These are phyloP conservation scores for Teunomyces pallodes DNA, from an alignment of 805 yeast species.

Conservation along the genomic window DNA sequence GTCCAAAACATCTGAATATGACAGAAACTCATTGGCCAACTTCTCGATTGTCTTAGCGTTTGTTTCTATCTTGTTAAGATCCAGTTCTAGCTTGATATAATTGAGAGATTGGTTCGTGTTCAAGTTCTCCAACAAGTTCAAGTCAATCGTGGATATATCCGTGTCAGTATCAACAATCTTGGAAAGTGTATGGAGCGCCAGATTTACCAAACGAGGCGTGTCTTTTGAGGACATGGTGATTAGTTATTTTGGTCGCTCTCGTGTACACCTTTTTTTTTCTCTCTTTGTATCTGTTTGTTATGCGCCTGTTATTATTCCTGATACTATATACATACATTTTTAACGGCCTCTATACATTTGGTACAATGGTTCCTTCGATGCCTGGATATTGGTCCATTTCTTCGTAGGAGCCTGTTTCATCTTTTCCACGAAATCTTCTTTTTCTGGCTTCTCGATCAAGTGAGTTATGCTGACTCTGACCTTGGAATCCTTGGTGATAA, in stretches of 20 bases:
- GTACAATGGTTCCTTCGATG: constrained; percentile 50
- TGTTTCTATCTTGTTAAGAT: constrained; percentile 41
- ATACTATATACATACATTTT: not conserved
- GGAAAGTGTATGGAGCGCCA: constrained; percentile 29
- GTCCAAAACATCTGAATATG: constrained; percentile 19
- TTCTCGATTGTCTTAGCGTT: constrained; percentile 31
- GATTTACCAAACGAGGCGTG: constrained; percentile 24
- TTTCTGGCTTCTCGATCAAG: constrained; percentile 47
- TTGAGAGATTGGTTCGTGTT: constrained; percentile 59
- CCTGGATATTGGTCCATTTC: constrained; percentile 54
- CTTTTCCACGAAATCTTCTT: constrained; percentile 53
- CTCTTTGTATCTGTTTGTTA: not conserved
- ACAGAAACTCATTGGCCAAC: constrained; percentile 16
- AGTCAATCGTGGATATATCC: constrained; percentile 39
- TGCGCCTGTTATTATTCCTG: not conserved
- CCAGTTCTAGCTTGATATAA: constrained; percentile 44
- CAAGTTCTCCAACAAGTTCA: constrained; percentile 50
- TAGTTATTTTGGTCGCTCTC: not conserved
- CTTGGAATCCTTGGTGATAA: constrained; percentile 60
- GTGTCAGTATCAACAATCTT: constrained; percentile 40
- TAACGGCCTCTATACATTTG: constrained; percentile 63
- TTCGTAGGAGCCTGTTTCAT: constrained; percentile 62
- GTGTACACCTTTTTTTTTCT: too few relatives aligned
- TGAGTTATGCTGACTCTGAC: constrained; percentile 70
- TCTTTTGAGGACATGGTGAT: constrained; percentile 27